Evolutionary conservation across 495 filamentous ascomycete genomes (phyloP).

Genomic region (Talaromyces wortmannii): DNA sequence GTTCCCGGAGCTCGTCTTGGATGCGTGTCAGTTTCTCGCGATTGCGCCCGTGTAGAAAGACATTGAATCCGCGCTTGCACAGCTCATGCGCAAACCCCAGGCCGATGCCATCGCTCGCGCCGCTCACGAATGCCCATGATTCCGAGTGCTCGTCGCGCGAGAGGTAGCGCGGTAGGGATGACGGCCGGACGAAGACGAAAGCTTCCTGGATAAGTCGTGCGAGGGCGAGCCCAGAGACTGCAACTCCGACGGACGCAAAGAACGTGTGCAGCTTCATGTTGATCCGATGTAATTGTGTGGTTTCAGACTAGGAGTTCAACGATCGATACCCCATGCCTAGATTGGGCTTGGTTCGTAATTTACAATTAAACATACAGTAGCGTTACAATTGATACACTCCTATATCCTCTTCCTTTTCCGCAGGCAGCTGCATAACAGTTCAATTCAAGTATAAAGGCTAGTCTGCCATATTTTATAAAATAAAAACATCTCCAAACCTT

Average conservation of each 20-base stretch:
- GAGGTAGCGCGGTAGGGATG: neutral
- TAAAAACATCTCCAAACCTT: too few species aligned
- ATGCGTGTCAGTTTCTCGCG: conserved; percentile 31
- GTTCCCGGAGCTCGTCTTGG: conserved; percentile 12
- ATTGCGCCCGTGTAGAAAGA: conserved; percentile 51
- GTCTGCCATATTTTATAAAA: too few species aligned
- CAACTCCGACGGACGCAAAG: neutral
- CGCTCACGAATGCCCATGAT: conserved; percentile 54
- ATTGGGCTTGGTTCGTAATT: too few species aligned
- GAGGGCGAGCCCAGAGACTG: neutral
- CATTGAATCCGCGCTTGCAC: conserved; percentile 47
- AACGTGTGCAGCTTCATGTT: neutral
- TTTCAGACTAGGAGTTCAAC: neutral
- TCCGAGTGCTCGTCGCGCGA: neutral
- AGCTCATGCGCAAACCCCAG: conserved; percentile 40
- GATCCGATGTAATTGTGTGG: too few species aligned
- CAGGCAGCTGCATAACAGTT: too few species aligned
- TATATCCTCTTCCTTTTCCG: too few species aligned
- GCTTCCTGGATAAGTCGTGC: neutral
- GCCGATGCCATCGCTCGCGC: conserved; percentile 56
- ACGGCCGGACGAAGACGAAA: neutral
- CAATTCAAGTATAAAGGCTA: too few species aligned
- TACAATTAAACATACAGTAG: too few species aligned
- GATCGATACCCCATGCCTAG: too few species aligned
- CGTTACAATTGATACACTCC: too few species aligned